Conservation (phyloP, 768 basidiomycete genomes). For the Flagelloscypha sp. region DNA sequence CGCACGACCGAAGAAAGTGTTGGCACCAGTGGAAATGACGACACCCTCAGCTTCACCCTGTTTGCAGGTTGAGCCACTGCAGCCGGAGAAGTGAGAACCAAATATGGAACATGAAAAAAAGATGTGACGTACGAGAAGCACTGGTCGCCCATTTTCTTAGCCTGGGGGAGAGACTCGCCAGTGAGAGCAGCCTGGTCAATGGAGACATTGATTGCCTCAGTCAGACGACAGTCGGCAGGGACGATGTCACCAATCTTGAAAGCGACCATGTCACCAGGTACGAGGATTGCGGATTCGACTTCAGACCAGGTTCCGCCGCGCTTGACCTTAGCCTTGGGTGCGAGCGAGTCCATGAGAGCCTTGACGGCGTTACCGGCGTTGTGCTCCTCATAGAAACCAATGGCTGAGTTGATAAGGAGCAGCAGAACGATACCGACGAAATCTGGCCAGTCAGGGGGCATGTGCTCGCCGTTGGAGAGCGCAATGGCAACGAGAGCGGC, state of each 20-base stretch:
- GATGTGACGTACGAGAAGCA: slow-evolving; percentile 82
- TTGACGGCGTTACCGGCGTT: slow-evolving; percentile 99
- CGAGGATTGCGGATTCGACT: slow-evolving; percentile 82
- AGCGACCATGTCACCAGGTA: slow-evolving; percentile 91
- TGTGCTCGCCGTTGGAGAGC: slow-evolving; percentile 83
- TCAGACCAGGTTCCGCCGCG: slow-evolving; percentile 81
- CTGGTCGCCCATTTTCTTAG: slow-evolving; percentile 91
- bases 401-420: slow-evolving; percentile 88
- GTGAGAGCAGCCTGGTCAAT: slow-evolving; percentile 98
- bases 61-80: slow-evolving; percentile 93
- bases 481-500: slow-evolving; percentile 92
- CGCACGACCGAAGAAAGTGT: slow-evolving; percentile 98
- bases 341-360: slow-evolving; percentile 98
- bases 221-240: slow-evolving; percentile 94
- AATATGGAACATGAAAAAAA: slow-evolving; percentile 6
- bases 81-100: slow-evolving; percentile 6
- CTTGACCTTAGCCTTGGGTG: slow-evolving; percentile 93
- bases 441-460: slow-evolving; percentile 93
- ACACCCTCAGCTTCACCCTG: slow-evolving; percentile 99
- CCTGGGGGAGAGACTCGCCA: slow-evolving; percentile 89
- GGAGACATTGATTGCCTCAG: slow-evolving; percentile 93
- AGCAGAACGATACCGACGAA: slow-evolving; percentile 94
- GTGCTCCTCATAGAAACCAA: slow-evolving; percentile 97
- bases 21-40: slow-evolving; percentile 95
- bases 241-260: slow-evolving; percentile 99